Base-by-base conservation (phyloP, 139 green algal species). In the Volvox reticuliferus region DNA sequence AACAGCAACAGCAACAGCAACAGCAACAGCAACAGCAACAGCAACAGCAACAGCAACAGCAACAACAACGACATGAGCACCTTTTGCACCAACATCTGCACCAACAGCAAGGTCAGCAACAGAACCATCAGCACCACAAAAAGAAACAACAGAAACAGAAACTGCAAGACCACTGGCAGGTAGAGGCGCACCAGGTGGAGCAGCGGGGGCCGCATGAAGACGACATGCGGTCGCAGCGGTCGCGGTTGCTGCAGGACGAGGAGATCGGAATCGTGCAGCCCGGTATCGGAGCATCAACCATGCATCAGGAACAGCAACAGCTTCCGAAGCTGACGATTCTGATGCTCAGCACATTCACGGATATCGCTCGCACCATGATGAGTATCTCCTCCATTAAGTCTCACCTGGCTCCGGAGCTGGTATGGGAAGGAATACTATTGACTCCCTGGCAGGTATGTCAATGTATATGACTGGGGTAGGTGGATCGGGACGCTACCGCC, bases 401-500 rank as follows among this genome's bases (percentile, higher is more conserved):
- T 0, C 83, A 80, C 26, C 68, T 88, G 83, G 65, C 71, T 19
- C 67, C 83, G 24, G 35, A 80, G 35, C 83, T 88, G 65, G 18
- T 88, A 37, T 20, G 33, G 24, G 83, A 88, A 33, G 16, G 28
- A 28, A 26, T 88, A 68, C 67, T 88, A 26, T 18, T 88, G 67
- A 32, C 13, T 0, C 83, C 83, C 65, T 88, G 83, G 83, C 67
- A 88, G 83, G 83, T 88, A 35, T 19, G 65, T 30, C 21, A 5
- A 28, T 69, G 32, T 33, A 36, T 83, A 36, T 44, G 20, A 1
- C 19, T 36, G 79, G 44, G 44, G 5, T 55, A 14, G 44, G 44
- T 5, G 9, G 44, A 55, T 55, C 44, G 44, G 44, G 9, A 55
- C 44, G n/a, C n/a, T n/a, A n/a, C n/a, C n/a, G n/a, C n/a, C n/a